A percentile compares a stretch with the other conserved stretches of the same genome.
Conservation (phyloP, 2,329 filamentous ascomycete species). For the Cladophialophora exuberans region DNA sequence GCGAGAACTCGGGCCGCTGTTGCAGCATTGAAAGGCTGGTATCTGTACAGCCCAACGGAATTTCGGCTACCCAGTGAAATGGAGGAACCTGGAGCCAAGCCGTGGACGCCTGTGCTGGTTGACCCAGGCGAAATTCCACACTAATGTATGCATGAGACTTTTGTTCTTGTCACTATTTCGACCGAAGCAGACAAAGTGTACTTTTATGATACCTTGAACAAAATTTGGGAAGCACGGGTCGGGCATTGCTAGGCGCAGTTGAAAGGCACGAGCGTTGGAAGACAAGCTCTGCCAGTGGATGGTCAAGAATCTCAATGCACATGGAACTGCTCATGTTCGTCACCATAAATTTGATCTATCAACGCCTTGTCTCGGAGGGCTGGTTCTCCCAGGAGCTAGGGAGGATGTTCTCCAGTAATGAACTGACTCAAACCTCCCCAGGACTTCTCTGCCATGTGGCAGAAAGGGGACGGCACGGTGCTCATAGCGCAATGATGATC, state of each 20-base stretch:
- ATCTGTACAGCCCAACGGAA: conserved; percentile 81
- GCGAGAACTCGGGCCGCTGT: conserved; percentile 80
- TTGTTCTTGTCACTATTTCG: conserved; percentile 7
- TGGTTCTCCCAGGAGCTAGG: too few relatives aligned
- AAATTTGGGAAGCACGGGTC: background rate
- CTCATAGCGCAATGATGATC: too few relatives aligned
- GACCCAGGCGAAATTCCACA: conserved; percentile 71
- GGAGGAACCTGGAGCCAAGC: conserved; percentile 62
- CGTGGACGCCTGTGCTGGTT: conserved; percentile 70
- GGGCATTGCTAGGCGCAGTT: conserved; percentile 17
- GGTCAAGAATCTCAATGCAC: background rate
- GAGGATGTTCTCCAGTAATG: too few relatives aligned
- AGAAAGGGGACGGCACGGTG: too few relatives aligned
- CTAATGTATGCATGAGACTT: conserved; percentile 13
- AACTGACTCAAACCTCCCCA: too few relatives aligned
- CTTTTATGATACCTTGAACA: conserved; percentile 21
- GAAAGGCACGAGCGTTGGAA: background rate
- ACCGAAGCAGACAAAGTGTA: conserved; percentile 7
- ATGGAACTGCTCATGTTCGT: conserved; percentile 2
- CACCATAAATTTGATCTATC: background rate
- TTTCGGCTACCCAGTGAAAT: conserved; percentile 71
- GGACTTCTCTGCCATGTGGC: too few relatives aligned
- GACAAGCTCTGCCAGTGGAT: background rate
- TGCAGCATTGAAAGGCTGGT: conserved; percentile 89
- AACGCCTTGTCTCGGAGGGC: too few relatives aligned